Evolutionary conservation across 2,329 filamentous ascomycete genomes (phyloP).

Genomic region (Neofusicoccum umdonicola): DNA sequence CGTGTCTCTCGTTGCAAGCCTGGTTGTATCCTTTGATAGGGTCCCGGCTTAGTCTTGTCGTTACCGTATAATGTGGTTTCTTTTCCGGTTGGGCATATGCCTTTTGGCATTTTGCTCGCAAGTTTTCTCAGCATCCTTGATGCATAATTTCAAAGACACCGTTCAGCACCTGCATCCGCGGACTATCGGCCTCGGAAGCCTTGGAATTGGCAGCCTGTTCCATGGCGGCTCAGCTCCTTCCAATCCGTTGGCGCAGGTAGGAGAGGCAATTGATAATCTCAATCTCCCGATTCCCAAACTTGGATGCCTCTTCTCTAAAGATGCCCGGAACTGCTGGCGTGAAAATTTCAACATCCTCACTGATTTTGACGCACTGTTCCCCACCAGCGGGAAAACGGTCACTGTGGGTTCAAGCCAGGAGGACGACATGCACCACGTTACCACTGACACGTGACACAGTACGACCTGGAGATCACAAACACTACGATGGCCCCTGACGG

Average conservation of each 20-base stretch:
- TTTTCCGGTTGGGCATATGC: neutral
- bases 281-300: neutral
- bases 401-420: slow-evolving; percentile 22
- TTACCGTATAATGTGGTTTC: neutral
- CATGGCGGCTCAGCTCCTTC: neutral
- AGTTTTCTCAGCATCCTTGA: neutral
- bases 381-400: slow-evolving; percentile 36
- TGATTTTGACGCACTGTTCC: slow-evolving; percentile 44
- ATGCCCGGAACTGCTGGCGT: slow-evolving; percentile 41
- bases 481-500: slow-evolving; percentile 43
- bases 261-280: neutral
- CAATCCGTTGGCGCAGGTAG: neutral
- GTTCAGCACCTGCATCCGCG: neutral
- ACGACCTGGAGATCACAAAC: slow-evolving; percentile 43
- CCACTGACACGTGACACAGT: slow-evolving; percentile 26
- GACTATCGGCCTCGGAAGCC: neutral
- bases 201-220: neutral
- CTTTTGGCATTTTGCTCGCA: slow-evolving; percentile 1
- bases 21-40: neutral
- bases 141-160: neutral
- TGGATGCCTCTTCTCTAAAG: neutral
- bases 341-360: slow-evolving; percentile 44
- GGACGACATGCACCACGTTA: slow-evolving; percentile 23
- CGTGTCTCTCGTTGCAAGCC: neutral
- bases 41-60: neutral